These are phyloP conservation scores for Bipolaris sorokiniana DNA, from an alignment of 2,329 filamentous ascomycete species.

Conservation along the genomic window DNA sequence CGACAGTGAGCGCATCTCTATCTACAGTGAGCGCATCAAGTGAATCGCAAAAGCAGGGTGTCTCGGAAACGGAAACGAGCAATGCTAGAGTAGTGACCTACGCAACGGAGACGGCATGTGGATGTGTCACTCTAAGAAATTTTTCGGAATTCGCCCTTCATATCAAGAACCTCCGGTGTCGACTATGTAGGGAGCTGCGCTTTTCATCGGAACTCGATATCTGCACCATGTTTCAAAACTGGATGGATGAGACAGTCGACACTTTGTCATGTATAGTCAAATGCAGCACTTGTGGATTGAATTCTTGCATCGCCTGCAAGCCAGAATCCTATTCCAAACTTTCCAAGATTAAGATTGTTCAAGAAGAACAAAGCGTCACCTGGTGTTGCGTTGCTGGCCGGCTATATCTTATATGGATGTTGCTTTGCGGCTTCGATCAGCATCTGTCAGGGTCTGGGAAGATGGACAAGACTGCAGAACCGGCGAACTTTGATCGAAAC, in stretches of 20 bases:
- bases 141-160: constrained; percentile 21
- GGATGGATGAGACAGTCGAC: constrained; percentile 15
- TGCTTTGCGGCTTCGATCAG: constrained; percentile 49
- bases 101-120: constrained; percentile 5
- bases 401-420: constrained; percentile 45
- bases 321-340: constrained; percentile 4
- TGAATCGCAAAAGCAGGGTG: no score
- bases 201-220: constrained; percentile 20
- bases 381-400: constrained; percentile 48
- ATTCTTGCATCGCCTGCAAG: constrained; percentile 28
- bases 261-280: constrained; percentile 18
- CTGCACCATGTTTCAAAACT: constrained; percentile 20
- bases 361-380: constrained; percentile 14
- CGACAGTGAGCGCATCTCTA: no score
- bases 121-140: constrained; percentile 4
- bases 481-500: not conserved
- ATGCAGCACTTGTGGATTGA: constrained; percentile 25
- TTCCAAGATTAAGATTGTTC: constrained; percentile 7
- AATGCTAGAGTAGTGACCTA: not conserved
- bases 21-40: not conserved
- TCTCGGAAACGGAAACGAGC: not conserved
- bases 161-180: constrained; percentile 19
- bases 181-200: constrained; percentile 13
- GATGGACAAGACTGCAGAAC: not conserved
- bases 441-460: constrained; percentile 17